These are phyloP conservation scores for Skeletonema tropicum DNA, from an alignment of 108 stramenopile genomes.

Conservation along the genomic window DNA sequence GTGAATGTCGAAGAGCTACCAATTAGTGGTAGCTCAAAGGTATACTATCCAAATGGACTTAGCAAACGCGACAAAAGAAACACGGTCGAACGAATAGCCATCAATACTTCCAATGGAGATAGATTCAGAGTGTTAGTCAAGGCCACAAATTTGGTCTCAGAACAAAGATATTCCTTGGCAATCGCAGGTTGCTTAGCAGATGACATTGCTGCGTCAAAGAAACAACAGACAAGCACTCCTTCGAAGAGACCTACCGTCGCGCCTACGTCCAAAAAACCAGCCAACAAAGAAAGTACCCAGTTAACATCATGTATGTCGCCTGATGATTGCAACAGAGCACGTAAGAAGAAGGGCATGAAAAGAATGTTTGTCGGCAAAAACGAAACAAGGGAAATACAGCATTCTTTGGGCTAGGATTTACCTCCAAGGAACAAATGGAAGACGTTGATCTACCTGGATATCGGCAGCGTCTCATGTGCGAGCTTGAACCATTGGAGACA, in stretches of 20 bases:
- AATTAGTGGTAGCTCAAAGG: conserved; percentile 5
- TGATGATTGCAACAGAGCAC: background rate
- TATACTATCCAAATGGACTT: conserved; percentile 49
- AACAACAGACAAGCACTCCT: background rate
- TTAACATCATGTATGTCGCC: background rate
- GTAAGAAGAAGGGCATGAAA: background rate
- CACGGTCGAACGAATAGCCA: conserved; percentile 48
- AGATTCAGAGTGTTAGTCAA: conserved; percentile 25
- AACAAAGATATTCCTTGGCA: conserved; percentile 40
- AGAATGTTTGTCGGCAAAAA: background rate
- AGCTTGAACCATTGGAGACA: background rate
- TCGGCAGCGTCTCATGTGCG: background rate
- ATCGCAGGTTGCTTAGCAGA: conserved; percentile 32
- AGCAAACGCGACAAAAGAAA: conserved; percentile 30
- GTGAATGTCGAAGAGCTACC: conserved; percentile 36
- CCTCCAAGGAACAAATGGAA: background rate
- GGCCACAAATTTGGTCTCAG: conserved; percentile 29
- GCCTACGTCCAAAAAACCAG: background rate
- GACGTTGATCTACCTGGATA: background rate
- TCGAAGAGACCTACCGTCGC: background rate
- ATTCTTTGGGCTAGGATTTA: background rate
- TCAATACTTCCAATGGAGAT: conserved; percentile 17
- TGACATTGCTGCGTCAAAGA: background rate
- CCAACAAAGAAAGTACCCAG: background rate
- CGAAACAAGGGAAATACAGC: background rate